A percentile compares a stretch with the other conserved stretches of the same genome.
Conservation (phyloP, 2,329 filamentous ascomycete genomes). For the Curvularia lunata region DNA sequence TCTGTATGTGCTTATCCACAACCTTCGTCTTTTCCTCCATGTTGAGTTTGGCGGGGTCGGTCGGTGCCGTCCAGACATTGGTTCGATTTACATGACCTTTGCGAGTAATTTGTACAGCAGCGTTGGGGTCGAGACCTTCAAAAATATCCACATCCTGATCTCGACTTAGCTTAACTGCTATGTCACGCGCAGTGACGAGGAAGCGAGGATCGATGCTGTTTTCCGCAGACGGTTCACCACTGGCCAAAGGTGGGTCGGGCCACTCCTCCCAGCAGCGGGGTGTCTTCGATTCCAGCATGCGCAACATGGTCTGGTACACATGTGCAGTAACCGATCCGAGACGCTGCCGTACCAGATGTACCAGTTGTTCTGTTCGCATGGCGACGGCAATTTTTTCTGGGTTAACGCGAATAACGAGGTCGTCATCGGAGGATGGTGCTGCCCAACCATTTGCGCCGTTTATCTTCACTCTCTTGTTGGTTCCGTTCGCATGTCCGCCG, state of each 20-base stretch:
- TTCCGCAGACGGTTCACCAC: slow-evolving; percentile 38
- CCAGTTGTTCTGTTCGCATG: slow-evolving; percentile 78
- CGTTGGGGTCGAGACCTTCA: slow-evolving; percentile 44
- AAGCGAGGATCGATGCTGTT: slow-evolving; percentile 42
- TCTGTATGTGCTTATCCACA: slow-evolving; percentile 74
- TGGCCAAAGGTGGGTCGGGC: slow-evolving; percentile 32
- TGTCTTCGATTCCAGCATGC: slow-evolving; percentile 71
- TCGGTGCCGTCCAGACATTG: slow-evolving; percentile 32
- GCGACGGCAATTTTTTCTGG: slow-evolving; percentile 83
- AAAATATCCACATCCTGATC: slow-evolving; percentile 49
- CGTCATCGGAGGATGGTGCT: slow-evolving; percentile 58
- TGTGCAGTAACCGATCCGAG: slow-evolving; percentile 76
- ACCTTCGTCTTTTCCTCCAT: slow-evolving; percentile 34
- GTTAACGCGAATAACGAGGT: slow-evolving; percentile 79
- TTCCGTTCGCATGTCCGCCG: slow-evolving; percentile 24
- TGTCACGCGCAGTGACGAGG: slow-evolving; percentile 50
- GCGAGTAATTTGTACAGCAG: slow-evolving; percentile 31
- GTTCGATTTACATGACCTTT: slow-evolving; percentile 30
- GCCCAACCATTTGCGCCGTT: slow-evolving; percentile 32
- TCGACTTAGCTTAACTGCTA: slow-evolving; percentile 51
- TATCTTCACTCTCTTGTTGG: slow-evolving; percentile 43
- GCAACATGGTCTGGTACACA: slow-evolving; percentile 77
- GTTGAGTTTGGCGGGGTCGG: slow-evolving; percentile 34
- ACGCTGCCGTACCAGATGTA: slow-evolving; percentile 71
- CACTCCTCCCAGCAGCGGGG: slow-evolving; percentile 69